These are phyloP conservation scores for Blakeslea trispora DNA, from an alignment of 371 early-diverging fungal genomes.

Conservation along the genomic window DNA sequence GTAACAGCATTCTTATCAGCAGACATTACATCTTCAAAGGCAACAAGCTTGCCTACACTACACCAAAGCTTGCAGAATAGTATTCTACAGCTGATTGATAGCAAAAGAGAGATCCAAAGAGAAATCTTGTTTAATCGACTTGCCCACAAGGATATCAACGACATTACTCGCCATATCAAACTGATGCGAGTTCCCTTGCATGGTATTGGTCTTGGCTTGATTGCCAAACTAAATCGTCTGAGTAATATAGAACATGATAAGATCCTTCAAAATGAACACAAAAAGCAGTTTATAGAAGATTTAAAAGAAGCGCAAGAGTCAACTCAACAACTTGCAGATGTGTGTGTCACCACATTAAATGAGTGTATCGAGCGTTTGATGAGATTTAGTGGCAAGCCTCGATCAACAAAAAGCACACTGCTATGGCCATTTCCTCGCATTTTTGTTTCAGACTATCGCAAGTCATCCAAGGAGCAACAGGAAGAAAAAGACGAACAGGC, in stretches of 20 bases:
- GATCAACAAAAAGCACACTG: conserved; percentile 23
- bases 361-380: conserved; percentile 21
- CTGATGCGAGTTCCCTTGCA: conserved; percentile 35
- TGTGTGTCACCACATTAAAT: conserved; percentile 11
- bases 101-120: conserved; percentile 46
- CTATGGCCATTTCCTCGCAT: conserved; percentile 48
- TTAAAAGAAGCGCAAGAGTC: conserved; percentile 11
- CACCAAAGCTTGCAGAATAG: conserved; percentile 34
- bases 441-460: conserved; percentile 13
- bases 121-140: conserved; percentile 36
- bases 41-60: conserved; percentile 28
- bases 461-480: not conserved
- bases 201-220: conserved; percentile 41
- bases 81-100: conserved; percentile 36
- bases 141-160: conserved; percentile 32
- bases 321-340: conserved; percentile 18
- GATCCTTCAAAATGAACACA: conserved; percentile 8
- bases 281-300: conserved; percentile 3
- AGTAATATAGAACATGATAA: not conserved
- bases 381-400: conserved; percentile 13
- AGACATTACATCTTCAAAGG: not conserved
- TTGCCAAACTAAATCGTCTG: conserved; percentile 26
- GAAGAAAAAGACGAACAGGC: not conserved
- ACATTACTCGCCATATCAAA: conserved; percentile 36
- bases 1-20: conserved; percentile 30